Conservation (phyloP, 2,329 filamentous ascomycete genomes). For the Uncinocarpus reesii region DNA sequence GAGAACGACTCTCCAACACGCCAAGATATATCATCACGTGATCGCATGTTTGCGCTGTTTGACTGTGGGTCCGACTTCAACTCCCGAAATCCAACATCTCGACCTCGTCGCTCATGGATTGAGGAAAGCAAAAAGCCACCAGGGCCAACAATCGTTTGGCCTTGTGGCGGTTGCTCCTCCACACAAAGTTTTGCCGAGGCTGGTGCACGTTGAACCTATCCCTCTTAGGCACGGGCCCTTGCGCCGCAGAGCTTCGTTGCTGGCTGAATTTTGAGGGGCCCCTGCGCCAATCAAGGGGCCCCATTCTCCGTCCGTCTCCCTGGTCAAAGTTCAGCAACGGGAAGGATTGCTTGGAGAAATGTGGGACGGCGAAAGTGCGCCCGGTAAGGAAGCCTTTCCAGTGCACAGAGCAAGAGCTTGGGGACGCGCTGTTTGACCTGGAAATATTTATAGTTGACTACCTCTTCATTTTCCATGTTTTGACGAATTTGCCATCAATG, state of each 20-base stretch:
- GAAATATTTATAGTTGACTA: too few species aligned
- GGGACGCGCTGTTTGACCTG: too few species aligned
- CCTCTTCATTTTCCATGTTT: too few species aligned
- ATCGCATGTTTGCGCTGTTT: neutral
- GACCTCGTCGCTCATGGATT: too few species aligned
- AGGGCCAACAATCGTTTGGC: too few species aligned
- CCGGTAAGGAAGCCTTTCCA: too few species aligned
- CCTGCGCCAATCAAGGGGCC: neutral
- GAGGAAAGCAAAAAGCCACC: too few species aligned
- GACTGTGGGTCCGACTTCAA: neutral
- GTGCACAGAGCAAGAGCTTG: too few species aligned
- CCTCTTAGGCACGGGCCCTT: neutral
- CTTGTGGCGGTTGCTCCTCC: neutral
- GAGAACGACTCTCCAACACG: neutral
- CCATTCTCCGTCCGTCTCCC: neutral
- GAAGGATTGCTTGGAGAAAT: too few species aligned
- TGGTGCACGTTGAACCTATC: neutral
- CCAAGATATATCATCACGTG: neutral
- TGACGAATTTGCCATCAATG: too few species aligned
- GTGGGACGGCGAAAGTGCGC: too few species aligned
- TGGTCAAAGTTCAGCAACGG: neutral
- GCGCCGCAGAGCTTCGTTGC: neutral
- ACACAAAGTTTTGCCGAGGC: neutral
- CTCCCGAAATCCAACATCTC: neutral
- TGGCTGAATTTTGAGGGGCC: neutral